Evolutionary conservation across 2,329 filamentous ascomycete species (phyloP).

Genomic region (Venturia nashicola): DNA sequence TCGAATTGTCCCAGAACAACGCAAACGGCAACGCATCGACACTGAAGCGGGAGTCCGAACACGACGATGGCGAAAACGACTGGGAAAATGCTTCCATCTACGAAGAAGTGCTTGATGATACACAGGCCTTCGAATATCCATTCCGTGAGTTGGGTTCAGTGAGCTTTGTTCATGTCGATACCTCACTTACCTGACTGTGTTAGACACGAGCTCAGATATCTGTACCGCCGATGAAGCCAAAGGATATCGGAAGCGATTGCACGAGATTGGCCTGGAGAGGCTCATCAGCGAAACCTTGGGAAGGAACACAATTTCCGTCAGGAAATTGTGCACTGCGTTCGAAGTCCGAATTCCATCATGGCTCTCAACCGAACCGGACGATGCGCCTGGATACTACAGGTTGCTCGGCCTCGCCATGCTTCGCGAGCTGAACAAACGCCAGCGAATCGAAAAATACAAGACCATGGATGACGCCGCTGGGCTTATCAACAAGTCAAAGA

Average conservation of each 20-base stretch:
- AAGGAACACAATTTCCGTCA: slow-evolving; percentile 57
- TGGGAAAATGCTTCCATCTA: slow-evolving; percentile 20
- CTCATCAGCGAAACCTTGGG: slow-evolving; percentile 66
- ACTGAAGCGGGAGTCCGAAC: neutral
- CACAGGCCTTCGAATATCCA: slow-evolving; percentile 20
- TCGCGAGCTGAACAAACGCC: slow-evolving; percentile 68
- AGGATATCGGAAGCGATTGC: slow-evolving; percentile 57
- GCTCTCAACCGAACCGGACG: slow-evolving; percentile 60
- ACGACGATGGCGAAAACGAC: slow-evolving; percentile 6
- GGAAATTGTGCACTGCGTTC: slow-evolving; percentile 79
- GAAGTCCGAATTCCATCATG: slow-evolving; percentile 62
- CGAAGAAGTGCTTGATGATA: slow-evolving; percentile 14
- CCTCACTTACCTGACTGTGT: neutral
- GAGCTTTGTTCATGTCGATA: neutral
- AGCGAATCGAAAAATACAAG: slow-evolving; percentile 71
- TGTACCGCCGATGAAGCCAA: slow-evolving; percentile 44
- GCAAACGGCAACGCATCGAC: neutral
- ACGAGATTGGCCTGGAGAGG: slow-evolving; percentile 61
- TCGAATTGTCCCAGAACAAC: neutral
- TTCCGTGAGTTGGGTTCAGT: slow-evolving; percentile 17
- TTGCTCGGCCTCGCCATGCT: slow-evolving; percentile 67
- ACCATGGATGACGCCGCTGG: slow-evolving; percentile 75
- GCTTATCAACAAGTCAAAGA: slow-evolving; percentile 59
- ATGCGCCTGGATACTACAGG: slow-evolving; percentile 50
- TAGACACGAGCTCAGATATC: slow-evolving; percentile 16